phyloP scores from a whole-genome alignment of 192 early-diverging fungal species.

The Backusella westeae region DNA sequence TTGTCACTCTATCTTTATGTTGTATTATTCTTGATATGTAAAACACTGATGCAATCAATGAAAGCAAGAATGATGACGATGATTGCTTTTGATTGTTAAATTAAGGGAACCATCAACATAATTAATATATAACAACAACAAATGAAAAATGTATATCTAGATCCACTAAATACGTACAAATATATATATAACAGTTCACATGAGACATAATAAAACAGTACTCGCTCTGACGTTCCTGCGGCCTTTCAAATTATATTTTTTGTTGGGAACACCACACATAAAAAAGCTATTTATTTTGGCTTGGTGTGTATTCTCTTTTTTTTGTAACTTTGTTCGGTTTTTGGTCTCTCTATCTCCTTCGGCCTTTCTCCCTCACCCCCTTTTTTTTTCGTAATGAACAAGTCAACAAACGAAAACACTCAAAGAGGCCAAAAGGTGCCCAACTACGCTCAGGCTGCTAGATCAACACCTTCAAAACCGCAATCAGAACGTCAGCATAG shows the following conservation, averaged over 20 bases:
- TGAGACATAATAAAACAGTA: no score
- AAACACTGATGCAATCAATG: not conserved
- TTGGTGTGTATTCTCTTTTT: not conserved
- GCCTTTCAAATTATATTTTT: not conserved
- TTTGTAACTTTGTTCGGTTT: conserved; percentile 7
- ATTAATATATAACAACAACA: not conserved
- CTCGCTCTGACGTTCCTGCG: not conserved
- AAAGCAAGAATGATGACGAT: not conserved
- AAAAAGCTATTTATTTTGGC: not conserved
- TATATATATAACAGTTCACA: conserved; percentile 14
- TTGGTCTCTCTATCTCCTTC: not conserved
- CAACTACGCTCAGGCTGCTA: conserved; percentile 13
- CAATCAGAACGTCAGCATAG: not conserved
- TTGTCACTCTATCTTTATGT: no score
- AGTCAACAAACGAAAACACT: not conserved
- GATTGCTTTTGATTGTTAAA: not conserved
- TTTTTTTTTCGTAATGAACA: not conserved
- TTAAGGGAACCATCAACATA: not conserved
- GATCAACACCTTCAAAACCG: not conserved
- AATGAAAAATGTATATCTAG: not conserved
- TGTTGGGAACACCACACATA: not conserved
- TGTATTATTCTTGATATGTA: no score
- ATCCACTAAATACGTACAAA: not conserved
- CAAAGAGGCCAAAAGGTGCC: not conserved
- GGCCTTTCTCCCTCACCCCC: not conserved